These are phyloP conservation scores for Trypethelium eluteriae DNA, from an alignment of 495 filamentous ascomycete species.

Conservation along the genomic window DNA sequence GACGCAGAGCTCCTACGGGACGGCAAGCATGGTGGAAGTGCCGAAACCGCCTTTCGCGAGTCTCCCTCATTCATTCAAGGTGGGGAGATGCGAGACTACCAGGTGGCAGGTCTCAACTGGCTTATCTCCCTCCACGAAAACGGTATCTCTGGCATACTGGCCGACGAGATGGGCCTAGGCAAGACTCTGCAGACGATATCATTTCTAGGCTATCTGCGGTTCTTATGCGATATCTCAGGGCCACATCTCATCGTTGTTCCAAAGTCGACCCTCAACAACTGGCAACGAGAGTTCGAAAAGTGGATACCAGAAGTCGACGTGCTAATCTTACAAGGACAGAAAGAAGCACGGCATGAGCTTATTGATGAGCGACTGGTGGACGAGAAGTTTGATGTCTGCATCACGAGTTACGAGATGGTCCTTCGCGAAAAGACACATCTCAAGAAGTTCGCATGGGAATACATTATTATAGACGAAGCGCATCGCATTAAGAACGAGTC, in stretches of 20 bases:
- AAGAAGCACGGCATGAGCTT: conserved; percentile 81
- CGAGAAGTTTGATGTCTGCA: conserved; percentile 87
- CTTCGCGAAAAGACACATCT: conserved; percentile 89
- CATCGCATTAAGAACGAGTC: conserved; percentile 99
- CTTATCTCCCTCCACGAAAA: conserved; percentile 98
- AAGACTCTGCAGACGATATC: conserved; percentile 86
- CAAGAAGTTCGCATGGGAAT: conserved; percentile 99
- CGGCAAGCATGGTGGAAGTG: conserved; percentile 77
- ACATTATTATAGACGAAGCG: conserved; percentile 98
- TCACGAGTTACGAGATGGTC: conserved; percentile 97
- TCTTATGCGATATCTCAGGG: conserved; percentile 76
- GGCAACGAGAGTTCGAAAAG: conserved; percentile 84
- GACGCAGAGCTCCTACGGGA: conserved; percentile 91
- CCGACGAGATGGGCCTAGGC: conserved; percentile 95
- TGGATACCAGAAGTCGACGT: conserved; percentile 97
- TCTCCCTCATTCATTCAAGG: conserved; percentile 83
- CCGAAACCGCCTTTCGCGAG: conserved; percentile 83
- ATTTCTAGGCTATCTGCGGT: conserved; percentile 92
- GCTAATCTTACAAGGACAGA: conserved; percentile 87
- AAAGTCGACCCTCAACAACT: conserved; percentile 97
- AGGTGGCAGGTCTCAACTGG: conserved; percentile 92
- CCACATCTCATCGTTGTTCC: conserved; percentile 94
- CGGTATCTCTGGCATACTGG: conserved; percentile 94
- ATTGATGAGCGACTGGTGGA: conserved; percentile 86
- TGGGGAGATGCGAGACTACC: conserved; percentile 89